Conservation (phyloP, 2,329 filamentous ascomycete genomes). For the Claviceps capensis region DNA sequence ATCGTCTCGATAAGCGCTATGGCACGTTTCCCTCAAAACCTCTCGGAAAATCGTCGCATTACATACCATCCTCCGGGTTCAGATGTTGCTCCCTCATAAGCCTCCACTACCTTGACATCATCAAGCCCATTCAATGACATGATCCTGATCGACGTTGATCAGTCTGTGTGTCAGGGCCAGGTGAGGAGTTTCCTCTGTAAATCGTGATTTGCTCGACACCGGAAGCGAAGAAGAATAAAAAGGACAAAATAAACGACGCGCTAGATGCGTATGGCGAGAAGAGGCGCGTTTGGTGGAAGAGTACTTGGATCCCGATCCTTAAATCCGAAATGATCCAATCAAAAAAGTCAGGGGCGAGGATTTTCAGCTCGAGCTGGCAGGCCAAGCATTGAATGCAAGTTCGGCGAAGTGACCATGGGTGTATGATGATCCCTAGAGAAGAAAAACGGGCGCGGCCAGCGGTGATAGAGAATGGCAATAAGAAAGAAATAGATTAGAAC, state of each 20-base stretch:
- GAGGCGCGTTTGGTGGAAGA: background rate
- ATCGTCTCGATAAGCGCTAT: background rate
- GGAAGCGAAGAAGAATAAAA: background rate
- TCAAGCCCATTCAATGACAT: constrained; percentile 98
- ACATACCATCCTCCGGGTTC: constrained; percentile 91
- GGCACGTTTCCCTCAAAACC: too few species aligned
- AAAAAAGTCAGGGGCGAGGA: background rate
- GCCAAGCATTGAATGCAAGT: background rate
- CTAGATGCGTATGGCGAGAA: background rate
- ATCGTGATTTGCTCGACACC: background rate
- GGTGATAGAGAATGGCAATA: background rate
- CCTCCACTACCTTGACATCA: constrained; percentile 64
- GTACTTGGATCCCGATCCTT: background rate
- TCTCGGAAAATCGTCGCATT: background rate
- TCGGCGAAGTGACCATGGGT: background rate
- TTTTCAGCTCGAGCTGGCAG: background rate
- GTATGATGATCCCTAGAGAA: background rate
- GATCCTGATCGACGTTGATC: constrained; percentile 10
- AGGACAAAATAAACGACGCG: background rate
- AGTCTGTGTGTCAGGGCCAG: background rate
- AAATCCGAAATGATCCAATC: background rate
- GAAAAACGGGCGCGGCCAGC: background rate
- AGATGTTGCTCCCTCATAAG: constrained; percentile 62
- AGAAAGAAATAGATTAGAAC: background rate
- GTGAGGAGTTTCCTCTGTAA: background rate